phyloP scores from a whole-genome alignment of 306 rosid species.

The Quercus bicolor region DNA sequence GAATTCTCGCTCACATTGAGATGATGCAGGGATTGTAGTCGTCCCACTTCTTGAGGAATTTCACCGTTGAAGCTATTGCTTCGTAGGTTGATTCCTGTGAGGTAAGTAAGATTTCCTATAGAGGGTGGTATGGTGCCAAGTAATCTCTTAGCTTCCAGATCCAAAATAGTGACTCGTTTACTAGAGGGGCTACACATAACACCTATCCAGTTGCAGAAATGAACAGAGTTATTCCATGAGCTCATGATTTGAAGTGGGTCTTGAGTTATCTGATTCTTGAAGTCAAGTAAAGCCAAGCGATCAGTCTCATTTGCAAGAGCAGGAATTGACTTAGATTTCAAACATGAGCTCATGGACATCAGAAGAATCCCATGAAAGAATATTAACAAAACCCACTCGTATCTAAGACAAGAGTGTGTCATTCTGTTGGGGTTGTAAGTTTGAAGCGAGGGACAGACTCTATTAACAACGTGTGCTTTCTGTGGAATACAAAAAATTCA shows the following conservation, averaged over 20 bases:
- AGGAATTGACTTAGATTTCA: background rate
- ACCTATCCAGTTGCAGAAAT: conserved; percentile 23
- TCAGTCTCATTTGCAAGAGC: conserved; percentile 29
- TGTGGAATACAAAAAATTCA: too few species aligned
- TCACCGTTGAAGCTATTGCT: conserved; percentile 25
- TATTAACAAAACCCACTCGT: background rate
- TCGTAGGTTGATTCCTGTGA: conserved; percentile 14
- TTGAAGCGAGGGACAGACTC: too few species aligned
- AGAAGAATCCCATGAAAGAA: conserved; percentile 6
- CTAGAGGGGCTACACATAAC: background rate
- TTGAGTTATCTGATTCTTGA: conserved; percentile 21
- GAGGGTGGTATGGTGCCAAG: conserved; percentile 30
- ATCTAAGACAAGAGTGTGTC: too few species aligned
- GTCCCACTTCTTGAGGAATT: conserved; percentile 16
- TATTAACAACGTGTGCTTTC: too few species aligned
- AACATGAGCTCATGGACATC: conserved; percentile 11
- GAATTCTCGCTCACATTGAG: conserved; percentile 15
- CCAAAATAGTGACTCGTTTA: conserved; percentile 19
- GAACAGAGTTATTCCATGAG: conserved; percentile 37
- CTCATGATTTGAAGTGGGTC: conserved; percentile 38
- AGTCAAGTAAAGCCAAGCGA: conserved; percentile 29
- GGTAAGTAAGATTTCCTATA: conserved; percentile 41
- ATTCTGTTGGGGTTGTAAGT: too few species aligned
- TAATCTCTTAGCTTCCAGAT: conserved; percentile 5
- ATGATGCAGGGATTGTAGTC: conserved; percentile 2